A percentile compares a stretch with the other conserved stretches of the same genome.
Evolutionary conservation across 2,329 filamentous ascomycete genomes (phyloP).

Genomic region (Lachnellula occidentalis): DNA sequence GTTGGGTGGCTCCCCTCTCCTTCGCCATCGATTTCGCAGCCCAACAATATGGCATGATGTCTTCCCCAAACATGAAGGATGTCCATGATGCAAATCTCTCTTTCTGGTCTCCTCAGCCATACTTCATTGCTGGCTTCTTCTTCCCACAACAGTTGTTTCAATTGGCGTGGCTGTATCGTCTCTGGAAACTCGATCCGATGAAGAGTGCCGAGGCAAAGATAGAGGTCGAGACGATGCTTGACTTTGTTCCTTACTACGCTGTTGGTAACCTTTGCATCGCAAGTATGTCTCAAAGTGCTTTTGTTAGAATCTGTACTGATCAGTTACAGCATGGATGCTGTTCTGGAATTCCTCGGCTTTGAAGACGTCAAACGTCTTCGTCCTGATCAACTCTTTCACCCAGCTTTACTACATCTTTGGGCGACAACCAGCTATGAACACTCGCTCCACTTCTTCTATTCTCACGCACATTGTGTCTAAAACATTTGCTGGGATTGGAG

Average conservation of each 20-base stretch:
- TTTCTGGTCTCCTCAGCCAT: conserved; percentile 53
- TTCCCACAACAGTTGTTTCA: conserved; percentile 56
- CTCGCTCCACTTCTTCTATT: conserved; percentile 42
- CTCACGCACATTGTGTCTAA: conserved; percentile 54
- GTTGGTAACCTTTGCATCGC: conserved; percentile 55
- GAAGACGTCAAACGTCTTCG: conserved; percentile 48
- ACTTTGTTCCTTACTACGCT: conserved; percentile 50
- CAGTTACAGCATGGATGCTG: conserved; percentile 48
- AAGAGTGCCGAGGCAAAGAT: conserved; percentile 32
- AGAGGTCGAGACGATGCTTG: conserved; percentile 44
- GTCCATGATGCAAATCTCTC: conserved; percentile 52
- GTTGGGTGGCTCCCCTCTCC: conserved; percentile 47
- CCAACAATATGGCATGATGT: conserved; percentile 55
- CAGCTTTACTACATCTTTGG: conserved; percentile 50
- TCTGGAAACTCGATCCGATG: conserved; percentile 44
- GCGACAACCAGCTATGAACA: conserved; percentile 45
- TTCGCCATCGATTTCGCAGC: conserved; percentile 52
- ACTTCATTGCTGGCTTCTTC: conserved; percentile 56
- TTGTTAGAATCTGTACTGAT: neutral
- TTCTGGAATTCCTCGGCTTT: conserved; percentile 53
- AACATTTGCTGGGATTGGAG: conserved; percentile 55
- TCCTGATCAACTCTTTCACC: conserved; percentile 48
- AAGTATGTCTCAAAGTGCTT: conserved; percentile 33
- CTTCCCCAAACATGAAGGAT: conserved; percentile 53
- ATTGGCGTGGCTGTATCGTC: conserved; percentile 50